A percentile compares a stretch with the other conserved stretches of the same genome.
Evolutionary conservation across 1,284 basidiomycete species (phyloP).

Genomic region (Apiotrichum montevideense): DNA sequence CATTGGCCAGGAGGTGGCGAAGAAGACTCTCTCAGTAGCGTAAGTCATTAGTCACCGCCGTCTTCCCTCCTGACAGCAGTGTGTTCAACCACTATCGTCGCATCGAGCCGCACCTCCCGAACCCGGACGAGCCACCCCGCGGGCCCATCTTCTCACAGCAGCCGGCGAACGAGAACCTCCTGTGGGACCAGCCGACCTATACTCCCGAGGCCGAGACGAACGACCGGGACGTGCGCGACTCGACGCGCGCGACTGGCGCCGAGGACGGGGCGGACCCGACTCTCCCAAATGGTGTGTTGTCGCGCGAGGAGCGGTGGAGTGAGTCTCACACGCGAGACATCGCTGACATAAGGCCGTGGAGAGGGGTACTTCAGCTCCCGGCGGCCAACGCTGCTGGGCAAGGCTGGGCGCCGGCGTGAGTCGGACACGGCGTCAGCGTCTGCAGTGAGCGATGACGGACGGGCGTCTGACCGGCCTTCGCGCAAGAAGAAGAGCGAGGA

Average conservation of each 20-base stretch:
- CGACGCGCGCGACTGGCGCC: constrained; percentile 25
- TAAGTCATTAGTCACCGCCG: constrained; percentile 54
- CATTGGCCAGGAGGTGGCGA: constrained; percentile 86
- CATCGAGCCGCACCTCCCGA: constrained; percentile 49
- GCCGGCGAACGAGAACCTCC: constrained; percentile 3
- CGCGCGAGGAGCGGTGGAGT: constrained; percentile 39
- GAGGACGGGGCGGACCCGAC: constrained; percentile 35
- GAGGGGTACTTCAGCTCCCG: constrained; percentile 45
- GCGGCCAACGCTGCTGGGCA: constrained; percentile 45
- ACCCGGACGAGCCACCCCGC: constrained; percentile 1
- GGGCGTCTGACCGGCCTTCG: background rate
- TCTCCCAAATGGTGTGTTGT: constrained; percentile 30
- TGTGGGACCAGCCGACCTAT: constrained; percentile 23
- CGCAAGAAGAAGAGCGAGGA: constrained; percentile 5
- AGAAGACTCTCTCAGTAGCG: constrained; percentile 88
- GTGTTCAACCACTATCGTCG: constrained; percentile 91
- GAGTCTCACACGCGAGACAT: constrained; percentile 23
- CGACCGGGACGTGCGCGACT: constrained; percentile 20
- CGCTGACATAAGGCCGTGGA: constrained; percentile 25
- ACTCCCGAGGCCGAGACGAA: constrained; percentile 23
- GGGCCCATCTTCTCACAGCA: background rate
- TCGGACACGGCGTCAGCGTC: background rate
- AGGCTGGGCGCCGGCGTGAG: constrained; percentile 5
- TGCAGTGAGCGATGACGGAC: background rate
- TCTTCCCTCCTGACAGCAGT: constrained; percentile 47